These are phyloP conservation scores for Calamus simplicifolius DNA, from an alignment of 176 grass and related monocot genomes.

Conservation along the genomic window DNA sequence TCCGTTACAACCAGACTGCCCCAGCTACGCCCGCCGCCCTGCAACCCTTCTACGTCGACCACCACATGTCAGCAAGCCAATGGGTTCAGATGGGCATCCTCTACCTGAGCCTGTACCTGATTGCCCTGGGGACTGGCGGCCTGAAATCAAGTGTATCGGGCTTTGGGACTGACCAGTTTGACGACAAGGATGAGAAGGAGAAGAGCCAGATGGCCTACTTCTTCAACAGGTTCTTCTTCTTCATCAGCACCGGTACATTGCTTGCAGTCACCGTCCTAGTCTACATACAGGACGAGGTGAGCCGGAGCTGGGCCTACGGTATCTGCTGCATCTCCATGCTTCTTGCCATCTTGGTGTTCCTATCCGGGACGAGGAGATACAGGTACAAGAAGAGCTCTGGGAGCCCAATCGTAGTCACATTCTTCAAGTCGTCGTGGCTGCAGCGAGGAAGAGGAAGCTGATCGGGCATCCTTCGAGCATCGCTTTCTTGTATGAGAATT, in stretches of 20 bases:
- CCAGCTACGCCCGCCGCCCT: constrained; percentile 56
- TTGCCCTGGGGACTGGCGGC: constrained; percentile 63
- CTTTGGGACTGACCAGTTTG: constrained; percentile 84
- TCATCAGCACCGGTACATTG: constrained; percentile 66
- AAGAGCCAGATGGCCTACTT: constrained; percentile 59
- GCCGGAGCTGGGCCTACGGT: constrained; percentile 75
- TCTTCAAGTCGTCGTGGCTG: constrained; percentile 66
- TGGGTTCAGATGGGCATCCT: constrained; percentile 54
- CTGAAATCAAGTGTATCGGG: constrained; percentile 87
- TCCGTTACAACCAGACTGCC: constrained; percentile 38
- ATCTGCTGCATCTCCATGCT: constrained; percentile 70
- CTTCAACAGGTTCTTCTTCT: constrained; percentile 81
- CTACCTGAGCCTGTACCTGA: constrained; percentile 72
- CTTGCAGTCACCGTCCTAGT: constrained; percentile 69
- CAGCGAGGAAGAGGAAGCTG: constrained; percentile 36
- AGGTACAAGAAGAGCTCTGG: constrained; percentile 61
- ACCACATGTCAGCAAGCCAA: constrained; percentile 36
- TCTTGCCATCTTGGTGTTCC: constrained; percentile 39
- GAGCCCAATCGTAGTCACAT: constrained; percentile 78
- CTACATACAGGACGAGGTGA: constrained; percentile 77
- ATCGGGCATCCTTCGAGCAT: constrained; percentile 5
- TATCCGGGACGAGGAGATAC: constrained; percentile 57
- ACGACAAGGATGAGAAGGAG: constrained; percentile 56
- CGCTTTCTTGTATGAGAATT: constrained; percentile 41
- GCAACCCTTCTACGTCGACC: neutral